Evolutionary conservation across 108 stramenopile genomes (phyloP).

Genomic region (Stephanodiscus triporus): DNA sequence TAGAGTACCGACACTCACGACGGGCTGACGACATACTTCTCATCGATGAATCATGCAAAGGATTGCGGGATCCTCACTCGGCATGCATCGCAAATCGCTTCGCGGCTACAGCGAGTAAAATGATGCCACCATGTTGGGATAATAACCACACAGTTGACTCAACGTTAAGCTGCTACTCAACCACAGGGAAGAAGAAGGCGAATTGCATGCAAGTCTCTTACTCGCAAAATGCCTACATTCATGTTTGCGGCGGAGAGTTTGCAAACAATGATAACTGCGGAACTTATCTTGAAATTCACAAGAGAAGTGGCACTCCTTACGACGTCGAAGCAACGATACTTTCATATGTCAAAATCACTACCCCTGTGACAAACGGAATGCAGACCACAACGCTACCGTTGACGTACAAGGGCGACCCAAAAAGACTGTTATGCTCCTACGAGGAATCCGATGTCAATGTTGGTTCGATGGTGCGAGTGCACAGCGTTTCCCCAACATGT

Average conservation of each 20-base stretch:
- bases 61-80: slow-evolving; percentile 36
- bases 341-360: slow-evolving; percentile 41
- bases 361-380: slow-evolving; percentile 32
- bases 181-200: slow-evolving; percentile 22
- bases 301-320: slow-evolving; percentile 44
- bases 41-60: slow-evolving; percentile 48
- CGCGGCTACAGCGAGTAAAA: slow-evolving; percentile 23
- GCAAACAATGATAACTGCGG: slow-evolving; percentile 51
- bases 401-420: slow-evolving; percentile 48
- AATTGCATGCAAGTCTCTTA: slow-evolving; percentile 61
- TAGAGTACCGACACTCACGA: slow-evolving; percentile 39
- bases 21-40: slow-evolving; percentile 52
- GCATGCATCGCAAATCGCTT: slow-evolving; percentile 50
- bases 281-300: slow-evolving; percentile 61
- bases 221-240: slow-evolving; percentile 52
- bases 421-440: slow-evolving; percentile 52
- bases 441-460: slow-evolving; percentile 36
- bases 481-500: slow-evolving; percentile 20
- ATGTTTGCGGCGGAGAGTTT: slow-evolving; percentile 47
- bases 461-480: slow-evolving; percentile 51
- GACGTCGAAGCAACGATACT: slow-evolving; percentile 47
- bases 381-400: slow-evolving; percentile 51
- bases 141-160: slow-evolving; percentile 62
- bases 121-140: slow-evolving; percentile 56
- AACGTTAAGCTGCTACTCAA: slow-evolving; percentile 40